Percentiles rank a stretch among this genome's conserved stretches.
These are phyloP conservation scores for Rhizopogon salebrosus DNA, from an alignment of 768 basidiomycete species.

Conservation along the genomic window DNA sequence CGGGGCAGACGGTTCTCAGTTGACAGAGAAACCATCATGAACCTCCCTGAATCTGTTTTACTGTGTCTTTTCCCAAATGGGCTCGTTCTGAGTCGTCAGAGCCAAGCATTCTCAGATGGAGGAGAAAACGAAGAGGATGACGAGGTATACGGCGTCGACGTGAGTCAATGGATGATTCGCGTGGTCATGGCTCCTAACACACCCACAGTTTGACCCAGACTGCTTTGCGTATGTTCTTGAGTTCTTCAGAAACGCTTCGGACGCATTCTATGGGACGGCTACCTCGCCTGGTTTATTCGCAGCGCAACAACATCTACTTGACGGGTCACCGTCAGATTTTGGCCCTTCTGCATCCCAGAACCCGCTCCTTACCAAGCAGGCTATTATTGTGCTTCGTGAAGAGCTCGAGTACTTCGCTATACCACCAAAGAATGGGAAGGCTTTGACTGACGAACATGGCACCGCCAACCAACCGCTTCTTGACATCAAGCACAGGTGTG, in stretches of 20 bases:
- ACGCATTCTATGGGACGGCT: slow-evolving; percentile 86
- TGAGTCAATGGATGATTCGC: slow-evolving; percentile 41
- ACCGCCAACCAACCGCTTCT: slow-evolving; percentile 74
- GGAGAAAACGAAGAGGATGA: slow-evolving; percentile 77
- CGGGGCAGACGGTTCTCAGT: slow-evolving; percentile 89
- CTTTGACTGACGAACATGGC: slow-evolving; percentile 71
- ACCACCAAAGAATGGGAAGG: slow-evolving; percentile 62
- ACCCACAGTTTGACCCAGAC: slow-evolving; percentile 85
- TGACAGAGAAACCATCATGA: slow-evolving; percentile 97
- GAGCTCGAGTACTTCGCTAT: slow-evolving; percentile 99
- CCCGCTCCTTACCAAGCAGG: slow-evolving; percentile 91
- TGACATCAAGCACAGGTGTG: slow-evolving; percentile 81
- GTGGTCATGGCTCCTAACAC: not conserved
- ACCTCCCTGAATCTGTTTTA: slow-evolving; percentile 93
- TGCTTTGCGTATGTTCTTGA: slow-evolving; percentile 91
- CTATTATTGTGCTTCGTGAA: slow-evolving; percentile 96
- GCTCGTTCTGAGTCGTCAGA: slow-evolving; percentile 86
- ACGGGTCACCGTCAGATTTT: slow-evolving; percentile 55
- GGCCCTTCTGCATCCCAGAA: slow-evolving; percentile 72
- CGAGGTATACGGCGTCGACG: slow-evolving; percentile 94
- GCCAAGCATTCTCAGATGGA: slow-evolving; percentile 66
- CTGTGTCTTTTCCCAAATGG: slow-evolving; percentile 97
- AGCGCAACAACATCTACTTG: slow-evolving; percentile 76
- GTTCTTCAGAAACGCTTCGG: slow-evolving; percentile 87
- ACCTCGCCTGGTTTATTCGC: slow-evolving; percentile 66